phyloP scores from a whole-genome alignment of 345 rosid genomes.

The Zanthoxylum bungeanum region DNA sequence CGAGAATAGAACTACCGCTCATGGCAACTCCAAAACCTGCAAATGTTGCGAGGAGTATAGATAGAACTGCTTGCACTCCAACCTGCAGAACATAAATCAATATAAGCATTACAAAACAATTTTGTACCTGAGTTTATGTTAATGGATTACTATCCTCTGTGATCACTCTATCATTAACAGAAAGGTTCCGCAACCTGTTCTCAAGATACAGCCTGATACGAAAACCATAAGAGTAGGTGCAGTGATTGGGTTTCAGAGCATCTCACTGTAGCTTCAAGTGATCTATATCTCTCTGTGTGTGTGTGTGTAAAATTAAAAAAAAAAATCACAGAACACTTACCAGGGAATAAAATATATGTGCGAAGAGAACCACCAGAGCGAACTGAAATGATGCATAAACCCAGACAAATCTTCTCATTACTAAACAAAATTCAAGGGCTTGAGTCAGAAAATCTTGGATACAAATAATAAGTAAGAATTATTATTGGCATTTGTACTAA shows the following conservation, averaged over 20 bases:
- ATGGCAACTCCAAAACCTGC: conserved; percentile 80
- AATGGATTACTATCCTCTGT: not conserved
- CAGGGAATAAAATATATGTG: conserved; percentile 78
- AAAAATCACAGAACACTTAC: conserved; percentile 38
- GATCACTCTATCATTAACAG: not conserved
- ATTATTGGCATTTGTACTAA: not conserved
- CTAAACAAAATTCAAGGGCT: conserved; percentile 34
- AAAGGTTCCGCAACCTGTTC: too few species aligned
- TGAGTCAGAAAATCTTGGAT: conserved; percentile 15
- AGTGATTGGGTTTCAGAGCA: not conserved
- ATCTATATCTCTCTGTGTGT: too few species aligned
- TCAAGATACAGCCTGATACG: not conserved
- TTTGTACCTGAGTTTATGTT: not conserved
- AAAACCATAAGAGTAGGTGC: not conserved
- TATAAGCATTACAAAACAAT: not conserved
- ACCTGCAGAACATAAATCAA: conserved; percentile 37
- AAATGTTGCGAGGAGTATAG: conserved; percentile 75
- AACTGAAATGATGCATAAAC: conserved; percentile 79
- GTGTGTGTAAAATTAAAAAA: too few species aligned
- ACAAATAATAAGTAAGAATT: not conserved
- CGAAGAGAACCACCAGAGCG: conserved; percentile 77
- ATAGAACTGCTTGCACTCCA: conserved; percentile 61
- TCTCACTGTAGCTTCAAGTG: not conserved
- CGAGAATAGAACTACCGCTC: conserved; percentile 75
- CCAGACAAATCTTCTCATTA: conserved; percentile 83